Evolutionary conservation across 2,329 filamentous ascomycete genomes (phyloP).

Genomic region (Fragosphaeria purpurea): DNA sequence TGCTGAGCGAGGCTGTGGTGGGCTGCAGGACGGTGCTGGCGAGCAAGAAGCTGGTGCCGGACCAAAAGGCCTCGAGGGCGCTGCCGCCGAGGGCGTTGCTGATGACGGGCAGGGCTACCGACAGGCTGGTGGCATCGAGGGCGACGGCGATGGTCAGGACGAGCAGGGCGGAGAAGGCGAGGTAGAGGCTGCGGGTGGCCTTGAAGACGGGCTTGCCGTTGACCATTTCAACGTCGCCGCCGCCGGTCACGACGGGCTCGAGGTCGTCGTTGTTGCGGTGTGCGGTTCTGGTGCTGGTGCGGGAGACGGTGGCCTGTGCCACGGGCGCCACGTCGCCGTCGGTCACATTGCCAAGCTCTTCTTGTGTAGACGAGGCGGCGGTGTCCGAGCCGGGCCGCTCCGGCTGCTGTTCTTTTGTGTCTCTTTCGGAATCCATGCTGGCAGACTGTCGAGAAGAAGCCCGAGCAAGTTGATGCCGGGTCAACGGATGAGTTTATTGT

Average conservation of each 20-base stretch:
- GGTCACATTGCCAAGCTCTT: too few species aligned
- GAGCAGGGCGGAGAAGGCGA: slow-evolving; percentile 41
- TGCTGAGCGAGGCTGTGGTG: slow-evolving; percentile 19
- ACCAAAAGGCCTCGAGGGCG: slow-evolving; percentile 58
- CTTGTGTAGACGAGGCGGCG: too few species aligned
- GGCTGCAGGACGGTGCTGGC: slow-evolving; percentile 52
- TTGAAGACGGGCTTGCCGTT: slow-evolving; percentile 19
- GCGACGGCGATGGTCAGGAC: slow-evolving; percentile 52
- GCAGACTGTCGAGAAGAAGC: too few species aligned
- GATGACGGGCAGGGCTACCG: slow-evolving; percentile 46
- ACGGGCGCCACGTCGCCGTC: too few species aligned
- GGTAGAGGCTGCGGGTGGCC: slow-evolving; percentile 27
- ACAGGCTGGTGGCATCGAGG: slow-evolving; percentile 55
- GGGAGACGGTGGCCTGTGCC: too few species aligned
- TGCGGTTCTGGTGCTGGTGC: too few species aligned
- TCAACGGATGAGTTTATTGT: too few species aligned
- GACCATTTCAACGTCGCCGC: slow-evolving; percentile 12
- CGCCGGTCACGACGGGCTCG: neutral
- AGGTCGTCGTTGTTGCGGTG: slow-evolving; percentile 19
- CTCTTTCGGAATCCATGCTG: too few species aligned
- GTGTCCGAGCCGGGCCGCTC: too few species aligned
- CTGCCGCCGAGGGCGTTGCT: slow-evolving; percentile 39
- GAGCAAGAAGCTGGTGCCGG: slow-evolving; percentile 59
- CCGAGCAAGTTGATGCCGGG: too few species aligned
- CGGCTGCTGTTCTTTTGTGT: too few species aligned